Evolutionary conservation across 768 basidiomycete genomes (phyloP), one percentile per base, ranked within the genome.

Genomic region (Boletus barrowsii): DNA sequence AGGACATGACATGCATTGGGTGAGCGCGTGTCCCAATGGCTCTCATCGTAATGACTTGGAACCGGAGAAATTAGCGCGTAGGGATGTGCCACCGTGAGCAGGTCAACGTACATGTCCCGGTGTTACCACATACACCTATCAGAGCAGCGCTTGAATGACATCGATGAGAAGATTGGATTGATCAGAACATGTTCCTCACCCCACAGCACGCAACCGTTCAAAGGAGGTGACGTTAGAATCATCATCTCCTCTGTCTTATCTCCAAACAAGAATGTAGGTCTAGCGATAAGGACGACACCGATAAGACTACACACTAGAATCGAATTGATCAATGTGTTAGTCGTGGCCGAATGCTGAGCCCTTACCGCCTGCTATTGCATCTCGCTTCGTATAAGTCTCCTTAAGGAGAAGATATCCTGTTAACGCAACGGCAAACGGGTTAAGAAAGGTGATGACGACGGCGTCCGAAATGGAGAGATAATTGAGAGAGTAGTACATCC

Each of bases 201-300:
- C 79, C 6, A 91, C 83, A 3, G 87, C 87, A 10, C 78, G 59
- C 42, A 90, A 65, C 46, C 90, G 70, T 62, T 75, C 69, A 49
- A 61, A 15, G 61, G 67, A 5, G 61, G 55, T 57, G 10, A 55
- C 48, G 11, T 49, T 54, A 4, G 29, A 22, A 26, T 33, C 53
- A n/a, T 18, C 47, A 18, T 53, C 55, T 15, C 33, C 11, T 44
- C 30, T 4, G 30, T 18, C 26, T 42, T 46, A 51, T 56, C 51
- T 4, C 86, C 87, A 60, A 97, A 95, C 8, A 97, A 60, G 48
- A 84, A 83, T 1, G 78, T 72, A 0, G 93, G 93, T 35, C 90
- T 77, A 11, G 92, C 89, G 47, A 97, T 91, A 9, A 93, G 75
- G 14, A 94, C 67, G 10, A 93, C 90, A 0, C 93, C 93, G 10